phyloP scores from a whole-genome alignment of 108 stramenopile genomes.

The Fistulifera solaris region DNA sequence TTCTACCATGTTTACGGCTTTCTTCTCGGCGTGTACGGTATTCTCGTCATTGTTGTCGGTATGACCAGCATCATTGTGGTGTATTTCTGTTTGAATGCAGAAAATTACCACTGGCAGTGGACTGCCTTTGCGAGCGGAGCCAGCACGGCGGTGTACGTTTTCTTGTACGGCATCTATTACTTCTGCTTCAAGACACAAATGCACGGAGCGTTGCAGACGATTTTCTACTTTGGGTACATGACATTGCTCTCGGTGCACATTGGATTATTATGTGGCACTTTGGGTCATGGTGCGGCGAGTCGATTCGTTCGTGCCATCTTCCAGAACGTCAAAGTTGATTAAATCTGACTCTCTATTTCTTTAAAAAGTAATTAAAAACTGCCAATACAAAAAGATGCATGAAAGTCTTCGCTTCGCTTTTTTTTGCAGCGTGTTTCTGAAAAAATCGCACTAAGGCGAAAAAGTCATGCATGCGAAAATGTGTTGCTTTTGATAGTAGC shows the following conservation, averaged over 20 bases:
- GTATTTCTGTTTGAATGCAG: conserved; percentile 93
- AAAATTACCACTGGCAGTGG: conserved; percentile 99
- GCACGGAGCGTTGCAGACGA: conserved; percentile 90
- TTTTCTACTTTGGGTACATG: conserved; percentile 96
- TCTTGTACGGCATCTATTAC: conserved; percentile 96
- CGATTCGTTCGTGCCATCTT: conserved; percentile 84
- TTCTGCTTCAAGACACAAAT: conserved; percentile 95
- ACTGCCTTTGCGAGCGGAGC: conserved; percentile 86
- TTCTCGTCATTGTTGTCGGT: conserved; percentile 89
- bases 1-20: conserved; percentile 99
- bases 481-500: no score
- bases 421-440: no score
- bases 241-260: conserved; percentile 61
- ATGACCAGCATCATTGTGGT: conserved; percentile 96
- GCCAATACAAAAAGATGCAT: no score
- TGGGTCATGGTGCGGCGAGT: conserved; percentile 80
- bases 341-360: conserved; percentile 5
- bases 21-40: conserved; percentile 89
- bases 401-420: no score
- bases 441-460: no score
- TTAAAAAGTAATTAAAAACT: no score
- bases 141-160: conserved; percentile 91
- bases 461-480: no score
- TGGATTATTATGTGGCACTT: conserved; percentile 79
- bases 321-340: conserved; percentile 88